Conservation (phyloP, 148 eudicot genomes). For the Rheum nobile region DNA sequence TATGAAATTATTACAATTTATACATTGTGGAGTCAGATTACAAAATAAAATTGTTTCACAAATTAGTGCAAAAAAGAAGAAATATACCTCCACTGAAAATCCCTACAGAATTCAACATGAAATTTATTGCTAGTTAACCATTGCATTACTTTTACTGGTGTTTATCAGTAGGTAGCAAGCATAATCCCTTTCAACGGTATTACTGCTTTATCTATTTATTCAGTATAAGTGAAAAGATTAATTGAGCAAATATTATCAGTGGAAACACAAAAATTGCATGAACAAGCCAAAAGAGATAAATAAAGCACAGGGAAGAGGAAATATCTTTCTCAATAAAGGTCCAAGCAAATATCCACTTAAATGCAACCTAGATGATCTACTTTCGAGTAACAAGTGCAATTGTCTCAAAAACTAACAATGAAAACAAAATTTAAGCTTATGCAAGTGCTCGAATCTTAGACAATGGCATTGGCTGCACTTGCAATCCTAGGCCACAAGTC, state of each 20-base stretch:
- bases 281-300: not conserved
- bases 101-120: too few species aligned
- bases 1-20: not conserved
- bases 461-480: slow-evolving; percentile 58
- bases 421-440: not conserved
- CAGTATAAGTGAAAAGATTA: too few species aligned
- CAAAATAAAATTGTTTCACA: too few species aligned
- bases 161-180: not conserved
- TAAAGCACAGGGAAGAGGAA: not conserved
- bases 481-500: slow-evolving; percentile 67
- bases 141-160: not conserved
- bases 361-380: not conserved
- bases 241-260: not conserved
- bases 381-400: not conserved
- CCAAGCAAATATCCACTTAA: not conserved
- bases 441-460: slow-evolving; percentile 11
- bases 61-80: too few species aligned
- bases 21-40: not conserved
- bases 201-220: too few species aligned
- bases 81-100: too few species aligned
- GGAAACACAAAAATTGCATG: not conserved
- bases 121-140: too few species aligned
- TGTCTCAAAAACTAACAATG: not conserved
- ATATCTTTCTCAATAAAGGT: not conserved
- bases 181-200: too few species aligned